Evolutionary conservation across 192 early-diverging fungal species (phyloP).

Genomic region (Entophlyctis luteolus): DNA sequence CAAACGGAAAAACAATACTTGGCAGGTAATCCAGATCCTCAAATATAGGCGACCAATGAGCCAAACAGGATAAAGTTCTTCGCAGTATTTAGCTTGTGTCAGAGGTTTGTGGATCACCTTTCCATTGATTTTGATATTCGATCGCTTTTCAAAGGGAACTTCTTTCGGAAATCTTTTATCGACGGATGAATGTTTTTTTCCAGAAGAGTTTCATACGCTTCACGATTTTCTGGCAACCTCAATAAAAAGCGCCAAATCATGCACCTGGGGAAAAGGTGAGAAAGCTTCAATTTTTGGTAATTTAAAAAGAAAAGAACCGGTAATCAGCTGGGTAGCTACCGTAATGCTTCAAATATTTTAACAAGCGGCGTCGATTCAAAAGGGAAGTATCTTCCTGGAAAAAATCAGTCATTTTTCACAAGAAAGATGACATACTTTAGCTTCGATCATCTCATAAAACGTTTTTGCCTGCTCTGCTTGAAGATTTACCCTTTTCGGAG

Average conservation of each 20-base stretch:
- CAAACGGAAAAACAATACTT: conserved; percentile 57
- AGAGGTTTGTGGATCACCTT: conserved; percentile 14
- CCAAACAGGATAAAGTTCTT: conserved; percentile 51
- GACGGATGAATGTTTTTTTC: conserved; percentile 43
- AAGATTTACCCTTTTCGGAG: conserved; percentile 1
- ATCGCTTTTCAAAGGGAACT: conserved; percentile 52
- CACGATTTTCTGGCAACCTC: conserved; percentile 51
- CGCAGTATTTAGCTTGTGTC: background rate
- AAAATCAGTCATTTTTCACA: background rate
- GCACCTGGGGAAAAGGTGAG: conserved; percentile 21
- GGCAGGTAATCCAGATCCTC: conserved; percentile 58
- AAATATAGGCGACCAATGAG: conserved; percentile 60
- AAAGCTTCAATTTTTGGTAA: background rate
- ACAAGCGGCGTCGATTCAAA: conserved; percentile 34
- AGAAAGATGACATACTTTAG: conserved; percentile 25
- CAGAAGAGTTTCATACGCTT: conserved; percentile 48
- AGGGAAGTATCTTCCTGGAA: conserved; percentile 29
- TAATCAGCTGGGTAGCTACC: conserved; percentile 47
- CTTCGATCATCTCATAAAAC: conserved; percentile 39
- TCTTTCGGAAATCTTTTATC: conserved; percentile 37
- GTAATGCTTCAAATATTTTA: conserved; percentile 43
- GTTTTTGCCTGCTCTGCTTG: conserved; percentile 25
- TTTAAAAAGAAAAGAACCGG: conserved; percentile 15
- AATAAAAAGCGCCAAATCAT: conserved; percentile 56
- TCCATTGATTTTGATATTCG: conserved; percentile 46